Base-by-base conservation (phyloP, 257 asterid genomes). In the Anisodus tanguticus region DNA sequence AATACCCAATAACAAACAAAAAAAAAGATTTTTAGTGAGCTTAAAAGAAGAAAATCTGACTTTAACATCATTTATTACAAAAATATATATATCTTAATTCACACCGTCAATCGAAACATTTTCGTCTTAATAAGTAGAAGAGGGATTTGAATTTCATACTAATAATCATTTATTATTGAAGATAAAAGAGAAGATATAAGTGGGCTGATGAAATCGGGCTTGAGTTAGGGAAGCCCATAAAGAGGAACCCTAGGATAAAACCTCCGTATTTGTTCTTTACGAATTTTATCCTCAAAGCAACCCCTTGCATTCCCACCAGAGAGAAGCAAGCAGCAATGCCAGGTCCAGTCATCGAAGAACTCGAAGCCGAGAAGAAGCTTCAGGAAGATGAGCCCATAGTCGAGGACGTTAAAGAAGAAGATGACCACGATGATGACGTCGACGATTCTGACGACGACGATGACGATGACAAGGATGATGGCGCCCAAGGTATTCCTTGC, bases 371-470 rank as follows among this genome's bases (percentile, higher is more conserved):
- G 91, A 91, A 86, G 43, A 90, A 91, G 91, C 55, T 92, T 49
- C 54, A 87, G 89, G 83, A 85, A 79, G 97, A 93, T 85, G 97
- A 88, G 83, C 94, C 97, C 5, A 47, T 93, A 60, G 95, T 93
- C 81, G 98, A 93, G 91, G 98, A 94, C 80, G 93, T 93, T 85
- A 93, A 93, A 85, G 98, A 90, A 17, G 97, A 94, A 54, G 97
- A 92, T 53, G 95, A 93, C 64, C 93, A 91, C 84, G 97, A 90
- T 1, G 94, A 88, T 5, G 95, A 91, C 10, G 88, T 78, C 59
- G 97, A 93, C 8, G 94, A 92, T 85, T 91, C 94, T 37, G 98
- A 94, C 41, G 98, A 91, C 59, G 97, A 92, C 19, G 98, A 92
- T 9, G 94, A 93, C 13, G 95, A 89, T 83, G 92, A 89, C 51